These are phyloP conservation scores for Ensete ventricosum DNA, from an alignment of 176 grass and related monocot genomes.

Conservation along the genomic window DNA sequence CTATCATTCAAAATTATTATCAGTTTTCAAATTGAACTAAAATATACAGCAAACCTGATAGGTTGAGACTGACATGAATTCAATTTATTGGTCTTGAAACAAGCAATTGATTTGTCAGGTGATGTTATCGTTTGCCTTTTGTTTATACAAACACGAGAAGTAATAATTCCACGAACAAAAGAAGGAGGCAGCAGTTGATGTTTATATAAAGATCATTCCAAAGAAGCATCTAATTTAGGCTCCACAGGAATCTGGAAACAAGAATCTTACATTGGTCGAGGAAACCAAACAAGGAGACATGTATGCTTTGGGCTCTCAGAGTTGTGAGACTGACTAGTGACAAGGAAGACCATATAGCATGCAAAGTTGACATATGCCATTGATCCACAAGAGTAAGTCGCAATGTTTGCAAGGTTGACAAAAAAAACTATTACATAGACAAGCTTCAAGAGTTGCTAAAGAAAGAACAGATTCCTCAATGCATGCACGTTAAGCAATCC, in stretches of 20 bases:
- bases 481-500: neutral
- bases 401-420: neutral
- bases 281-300: neutral
- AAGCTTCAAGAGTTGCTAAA: neutral
- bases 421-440: neutral
- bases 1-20: too few relatives aligned
- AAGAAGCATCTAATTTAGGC: neutral
- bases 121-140: too few relatives aligned
- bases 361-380: neutral
- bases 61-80: too few relatives aligned
- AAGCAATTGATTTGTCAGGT: too few relatives aligned
- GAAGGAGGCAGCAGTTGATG: too few relatives aligned
- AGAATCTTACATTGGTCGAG: constrained; percentile 1
- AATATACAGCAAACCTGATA: too few relatives aligned
- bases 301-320: neutral
- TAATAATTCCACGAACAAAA: too few relatives aligned
- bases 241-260: neutral
- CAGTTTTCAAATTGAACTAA: too few relatives aligned
- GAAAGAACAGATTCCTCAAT: neutral
- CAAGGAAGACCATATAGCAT: neutral
- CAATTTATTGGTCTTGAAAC: too few relatives aligned
- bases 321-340: neutral
- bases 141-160: too few relatives aligned
- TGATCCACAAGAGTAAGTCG: neutral
- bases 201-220: neutral